Percentiles rank a stretch among this genome's conserved stretches.
Evolutionary conservation across 768 basidiomycete species (phyloP).

Genomic region (Tylopilus sp.): DNA sequence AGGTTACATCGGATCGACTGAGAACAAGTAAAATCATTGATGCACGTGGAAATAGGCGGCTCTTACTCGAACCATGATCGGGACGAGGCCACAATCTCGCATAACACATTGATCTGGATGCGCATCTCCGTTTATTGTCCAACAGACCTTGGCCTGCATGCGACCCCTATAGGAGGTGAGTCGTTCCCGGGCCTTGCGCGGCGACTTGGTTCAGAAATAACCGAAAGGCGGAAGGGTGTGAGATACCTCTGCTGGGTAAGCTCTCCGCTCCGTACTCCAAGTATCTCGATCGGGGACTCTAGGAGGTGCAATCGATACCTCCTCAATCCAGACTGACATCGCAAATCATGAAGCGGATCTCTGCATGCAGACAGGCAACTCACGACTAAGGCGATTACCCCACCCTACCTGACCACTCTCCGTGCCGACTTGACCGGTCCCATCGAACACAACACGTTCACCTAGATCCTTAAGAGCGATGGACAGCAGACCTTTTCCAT

Average conservation of each 20-base stretch:
- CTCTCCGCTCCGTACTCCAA: conserved; percentile 65
- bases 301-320: conserved; percentile 78
- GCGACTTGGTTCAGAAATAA: conserved; percentile 7
- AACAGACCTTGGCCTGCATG: conserved; percentile 84
- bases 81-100: conserved; percentile 87
- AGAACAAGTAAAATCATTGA: neutral
- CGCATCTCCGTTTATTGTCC: conserved; percentile 68
- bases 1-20: conserved; percentile 93
- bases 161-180: conserved; percentile 88
- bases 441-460: conserved; percentile 91
- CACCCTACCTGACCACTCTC: conserved; percentile 54
- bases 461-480: conserved; percentile 81
- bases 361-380: conserved; percentile 32
- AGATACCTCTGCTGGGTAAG: conserved; percentile 86
- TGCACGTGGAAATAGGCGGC: neutral
- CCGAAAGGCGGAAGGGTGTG: neutral
- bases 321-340: conserved; percentile 84
- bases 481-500: conserved; percentile 76
- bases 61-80: conserved; percentile 95
- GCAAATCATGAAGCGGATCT: conserved; percentile 4
- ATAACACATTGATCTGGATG: conserved; percentile 63
- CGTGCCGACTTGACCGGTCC: conserved; percentile 49
- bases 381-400: conserved; percentile 86
- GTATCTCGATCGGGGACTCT: conserved; percentile 84
- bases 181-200: conserved; percentile 80